Conservation (phyloP, 768 basidiomycete species). For the Tulasnella sp. region DNA sequence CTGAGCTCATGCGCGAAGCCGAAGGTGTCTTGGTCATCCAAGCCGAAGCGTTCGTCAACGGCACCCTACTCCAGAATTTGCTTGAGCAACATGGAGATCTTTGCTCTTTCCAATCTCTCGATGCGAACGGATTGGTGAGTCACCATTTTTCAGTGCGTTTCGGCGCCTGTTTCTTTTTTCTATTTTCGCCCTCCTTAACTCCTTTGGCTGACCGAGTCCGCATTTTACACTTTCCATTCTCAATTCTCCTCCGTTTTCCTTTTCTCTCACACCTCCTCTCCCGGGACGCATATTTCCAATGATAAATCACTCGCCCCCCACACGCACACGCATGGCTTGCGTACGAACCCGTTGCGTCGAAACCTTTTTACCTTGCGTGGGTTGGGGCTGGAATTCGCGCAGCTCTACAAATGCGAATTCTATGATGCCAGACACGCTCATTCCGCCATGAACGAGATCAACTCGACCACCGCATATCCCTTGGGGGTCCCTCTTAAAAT, state of each 20-base stretch:
- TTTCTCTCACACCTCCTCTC: too few species aligned
- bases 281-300: not conserved
- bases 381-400: too few species aligned
- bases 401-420: constrained; percentile 60
- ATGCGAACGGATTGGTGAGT: constrained; percentile 18
- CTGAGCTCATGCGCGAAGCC: constrained; percentile 48
- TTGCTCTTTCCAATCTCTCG: constrained; percentile 32
- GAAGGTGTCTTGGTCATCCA: constrained; percentile 52
- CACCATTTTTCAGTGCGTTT: not conserved
- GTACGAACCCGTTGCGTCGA: not conserved
- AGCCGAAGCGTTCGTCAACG: constrained; percentile 37
- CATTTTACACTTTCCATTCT: not conserved
- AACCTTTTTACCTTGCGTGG: not conserved
- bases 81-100: constrained; percentile 38
- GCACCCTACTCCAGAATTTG: constrained; percentile 33
- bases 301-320: not conserved
- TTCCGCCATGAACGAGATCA: constrained; percentile 48
- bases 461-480: constrained; percentile 42
- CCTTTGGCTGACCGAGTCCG: not conserved
- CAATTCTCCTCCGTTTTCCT: not conserved
- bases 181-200: not conserved
- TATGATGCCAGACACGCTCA: constrained; percentile 60
- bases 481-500: constrained; percentile 53
- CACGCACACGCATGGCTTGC: not conserved
- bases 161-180: too few species aligned